Percentiles rank a stretch among this genome's conserved stretches.
Evolutionary conservation across 805 yeast genomes (phyloP).

Genomic region (Zygosaccharomyces siamensis): DNA sequence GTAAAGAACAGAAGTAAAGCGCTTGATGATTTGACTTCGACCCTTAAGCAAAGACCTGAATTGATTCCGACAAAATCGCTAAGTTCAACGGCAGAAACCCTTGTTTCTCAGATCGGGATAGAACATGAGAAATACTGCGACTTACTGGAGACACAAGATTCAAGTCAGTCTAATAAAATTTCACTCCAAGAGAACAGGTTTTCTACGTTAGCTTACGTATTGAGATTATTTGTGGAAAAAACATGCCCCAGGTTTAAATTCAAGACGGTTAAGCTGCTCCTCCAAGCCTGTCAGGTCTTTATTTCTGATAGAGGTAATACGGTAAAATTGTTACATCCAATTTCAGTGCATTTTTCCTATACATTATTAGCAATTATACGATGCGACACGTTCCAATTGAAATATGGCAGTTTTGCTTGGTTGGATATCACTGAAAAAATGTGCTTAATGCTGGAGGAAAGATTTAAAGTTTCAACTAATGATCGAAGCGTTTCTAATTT

Average conservation of each 20-base stretch:
- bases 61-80: conserved; percentile 21
- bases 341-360: conserved; percentile 25
- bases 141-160: conserved; percentile 1
- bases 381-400: conserved; percentile 23
- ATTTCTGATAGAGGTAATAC: conserved; percentile 14
- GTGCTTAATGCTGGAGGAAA: conserved; percentile 12
- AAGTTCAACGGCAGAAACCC: conserved; percentile 23
- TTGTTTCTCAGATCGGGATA: conserved; percentile 31
- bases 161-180: conserved; percentile 19
- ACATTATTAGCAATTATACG: conserved; percentile 20
- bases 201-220: conserved; percentile 24
- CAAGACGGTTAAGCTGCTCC: conserved; percentile 24
- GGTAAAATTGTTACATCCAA: conserved; percentile 15
- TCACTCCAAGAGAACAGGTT: conserved; percentile 31
- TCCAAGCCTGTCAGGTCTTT: conserved; percentile 24
- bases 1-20: conserved; percentile 54
- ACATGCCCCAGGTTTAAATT: conserved; percentile 22
- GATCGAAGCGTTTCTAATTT: conserved; percentile 32
- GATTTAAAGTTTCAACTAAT: conserved; percentile 13
- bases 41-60: conserved; percentile 22
- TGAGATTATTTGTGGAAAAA: conserved; percentile 31
- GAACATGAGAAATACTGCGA: conserved; percentile 35
- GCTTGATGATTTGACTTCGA: conserved; percentile 37
- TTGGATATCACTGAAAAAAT: conserved; percentile 16
- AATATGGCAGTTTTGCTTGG: conserved; percentile 28